Evolutionary conservation across 1,284 basidiomycete genomes (phyloP), one percentile per base, ranked within the genome.

Genomic region (Rhodotorula sp.): DNA sequence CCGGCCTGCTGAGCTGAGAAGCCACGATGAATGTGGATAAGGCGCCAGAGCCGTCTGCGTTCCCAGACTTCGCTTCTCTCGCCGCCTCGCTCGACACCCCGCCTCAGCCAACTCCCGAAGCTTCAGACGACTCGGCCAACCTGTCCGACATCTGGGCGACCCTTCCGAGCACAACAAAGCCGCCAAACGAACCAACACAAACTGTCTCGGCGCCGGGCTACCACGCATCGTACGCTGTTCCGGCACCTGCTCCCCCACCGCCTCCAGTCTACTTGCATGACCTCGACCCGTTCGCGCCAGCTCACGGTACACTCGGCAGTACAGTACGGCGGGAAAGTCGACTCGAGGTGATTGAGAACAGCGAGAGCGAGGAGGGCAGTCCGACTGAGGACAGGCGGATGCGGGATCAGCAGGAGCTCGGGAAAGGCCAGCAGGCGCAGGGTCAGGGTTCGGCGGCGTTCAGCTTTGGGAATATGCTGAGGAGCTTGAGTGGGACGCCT

Each of bases 201-300:
- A 26, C 50, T 0, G 20, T 51, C 11, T 56, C 55, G 2, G 10
- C 57, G 1, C 28, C 13, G 2, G 68, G 68, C 4, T 70, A 70
- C 52, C 46, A 61, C 31, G 34, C 68, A 1, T 28, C 37, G 1
- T 70, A 70, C 58, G 2, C 44, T 7, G 18, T 46, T 1, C 40
- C 52, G 1, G 52, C 65, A 11, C 65, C 67, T 18, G 44, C 67
- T 11, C 30, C 51, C 9, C 51, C 58, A 13, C 55, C 60, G 8
- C 37, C 53, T 1, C 24, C 59, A 15, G 40, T 54, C 48, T 31
- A 55, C 37, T 44, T 61, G 51, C 54, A 62, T 51, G 70, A 71
- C 56, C 55, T 71, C 47, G 70, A 71, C 57, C 70, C 70, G 1
- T 68, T 56, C 37, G 26, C 63, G 6, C 62, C 69, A 2, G 34